A percentile compares a stretch with the other conserved stretches of the same genome.
phyloP scores from a whole-genome alignment of 805 yeast species.

The Ogataea ganodermae region DNA sequence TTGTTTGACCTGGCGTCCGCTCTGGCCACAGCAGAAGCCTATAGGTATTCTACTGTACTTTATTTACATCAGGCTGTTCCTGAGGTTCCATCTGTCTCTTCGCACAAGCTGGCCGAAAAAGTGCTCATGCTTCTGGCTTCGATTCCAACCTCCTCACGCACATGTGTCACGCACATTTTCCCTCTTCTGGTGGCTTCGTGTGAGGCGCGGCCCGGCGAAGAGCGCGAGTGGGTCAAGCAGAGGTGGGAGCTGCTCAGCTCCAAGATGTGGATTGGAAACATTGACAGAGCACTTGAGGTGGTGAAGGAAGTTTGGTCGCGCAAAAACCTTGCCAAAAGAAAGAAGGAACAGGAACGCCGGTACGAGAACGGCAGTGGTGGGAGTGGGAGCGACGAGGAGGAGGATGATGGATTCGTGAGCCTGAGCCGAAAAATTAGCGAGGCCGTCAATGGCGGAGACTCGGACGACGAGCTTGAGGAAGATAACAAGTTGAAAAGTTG shows the following conservation, averaged over 20 bases:
- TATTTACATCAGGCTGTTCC: constrained; percentile 73
- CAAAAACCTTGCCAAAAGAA: constrained; percentile 47
- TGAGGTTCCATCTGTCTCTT: constrained; percentile 56
- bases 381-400: constrained; percentile 17
- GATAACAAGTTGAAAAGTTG: constrained; percentile 46
- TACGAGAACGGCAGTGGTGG: constrained; percentile 7
- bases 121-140: constrained; percentile 61
- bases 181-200: constrained; percentile 67
- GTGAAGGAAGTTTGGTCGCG: constrained; percentile 73
- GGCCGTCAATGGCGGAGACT: constrained; percentile 45
- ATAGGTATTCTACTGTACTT: constrained; percentile 57
- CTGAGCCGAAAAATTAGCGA: constrained; percentile 29
- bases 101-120: constrained; percentile 59
- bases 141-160: constrained; percentile 58
- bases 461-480: constrained; percentile 34
- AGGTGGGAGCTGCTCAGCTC: constrained; percentile 58
- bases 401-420: constrained; percentile 27
- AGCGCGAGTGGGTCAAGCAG: constrained; percentile 59
- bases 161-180: constrained; percentile 61
- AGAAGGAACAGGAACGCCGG: constrained; percentile 21
- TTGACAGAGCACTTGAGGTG: constrained; percentile 65
- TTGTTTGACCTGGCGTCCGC: constrained; percentile 60
- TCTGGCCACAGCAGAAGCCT: constrained; percentile 71
- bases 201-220: constrained; percentile 60
- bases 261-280: constrained; percentile 65